Evolutionary conservation across 2,329 filamentous ascomycete species (phyloP).

Genomic region (Pezicula rhizophila): DNA sequence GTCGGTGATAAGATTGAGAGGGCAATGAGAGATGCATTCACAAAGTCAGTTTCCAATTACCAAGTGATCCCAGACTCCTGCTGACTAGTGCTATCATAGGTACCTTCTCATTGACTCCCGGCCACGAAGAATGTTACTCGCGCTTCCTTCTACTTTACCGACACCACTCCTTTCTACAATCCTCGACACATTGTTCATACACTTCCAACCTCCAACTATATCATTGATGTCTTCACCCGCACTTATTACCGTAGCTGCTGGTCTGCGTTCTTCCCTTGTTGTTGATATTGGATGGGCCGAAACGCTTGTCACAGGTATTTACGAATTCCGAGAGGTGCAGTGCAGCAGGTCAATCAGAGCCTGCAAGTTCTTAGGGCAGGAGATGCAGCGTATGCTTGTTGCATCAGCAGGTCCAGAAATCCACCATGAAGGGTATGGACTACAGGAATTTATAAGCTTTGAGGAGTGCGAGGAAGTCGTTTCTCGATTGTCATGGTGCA

Average conservation of each 20-base stretch:
- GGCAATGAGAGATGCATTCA: constrained; percentile 73
- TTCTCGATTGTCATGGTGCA: constrained; percentile 74
- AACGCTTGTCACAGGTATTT: constrained; percentile 77
- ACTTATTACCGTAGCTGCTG: constrained; percentile 70
- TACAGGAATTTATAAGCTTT: constrained; percentile 48
- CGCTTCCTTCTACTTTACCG: constrained; percentile 72
- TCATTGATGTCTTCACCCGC: constrained; percentile 74
- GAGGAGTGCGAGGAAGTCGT: constrained; percentile 78
- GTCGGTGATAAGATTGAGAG: constrained; percentile 84
- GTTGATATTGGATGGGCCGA: constrained; percentile 92
- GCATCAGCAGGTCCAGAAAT: constrained; percentile 31
- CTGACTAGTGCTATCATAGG: constrained; percentile 31
- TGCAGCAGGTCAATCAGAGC: constrained; percentile 67
- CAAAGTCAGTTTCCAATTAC: constrained; percentile 57
- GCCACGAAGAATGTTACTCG: constrained; percentile 66
- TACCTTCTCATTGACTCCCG: constrained; percentile 68
- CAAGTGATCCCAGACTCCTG: constrained; percentile 5
- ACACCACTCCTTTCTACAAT: constrained; percentile 70
- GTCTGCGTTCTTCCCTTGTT: constrained; percentile 77
- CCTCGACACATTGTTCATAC: constrained; percentile 72
- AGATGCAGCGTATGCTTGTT: constrained; percentile 60
- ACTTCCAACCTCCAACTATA: constrained; percentile 73
- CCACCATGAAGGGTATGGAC: constrained; percentile 16
- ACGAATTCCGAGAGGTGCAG: constrained; percentile 80
- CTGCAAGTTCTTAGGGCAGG: constrained; percentile 64